Evolutionary conservation across 2,329 filamentous ascomycete species (phyloP).

Genomic region (Byssochlamys sp.): DNA sequence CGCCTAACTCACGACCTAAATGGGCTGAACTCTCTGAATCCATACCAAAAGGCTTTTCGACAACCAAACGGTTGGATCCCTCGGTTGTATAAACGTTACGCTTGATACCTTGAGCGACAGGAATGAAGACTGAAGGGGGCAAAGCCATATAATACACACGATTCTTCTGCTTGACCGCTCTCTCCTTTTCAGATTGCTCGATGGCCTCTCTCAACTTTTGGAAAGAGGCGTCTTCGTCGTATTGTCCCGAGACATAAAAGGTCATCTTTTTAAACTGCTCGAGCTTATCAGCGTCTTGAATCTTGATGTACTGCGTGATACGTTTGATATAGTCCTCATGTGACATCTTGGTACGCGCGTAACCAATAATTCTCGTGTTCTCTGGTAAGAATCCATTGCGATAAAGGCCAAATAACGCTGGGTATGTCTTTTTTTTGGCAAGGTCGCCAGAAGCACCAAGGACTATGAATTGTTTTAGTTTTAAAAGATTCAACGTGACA

Average conservation of each 20-base stretch:
- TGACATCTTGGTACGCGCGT: slow-evolving; percentile 99
- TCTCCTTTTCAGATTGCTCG: slow-evolving; percentile 70
- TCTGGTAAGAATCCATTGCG: slow-evolving; percentile 97
- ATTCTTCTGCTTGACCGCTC: slow-evolving; percentile 74
- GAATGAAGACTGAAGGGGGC: slow-evolving; percentile 93
- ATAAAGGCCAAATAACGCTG: no score
- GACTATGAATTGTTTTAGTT: no score
- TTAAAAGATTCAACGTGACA: no score
- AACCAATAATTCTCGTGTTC: slow-evolving; percentile 92
- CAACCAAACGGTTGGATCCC: slow-evolving; percentile 87
- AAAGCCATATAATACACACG: slow-evolving; percentile 99
- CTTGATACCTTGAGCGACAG: slow-evolving; percentile 94
- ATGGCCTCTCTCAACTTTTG: slow-evolving; percentile 74
- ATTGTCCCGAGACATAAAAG: slow-evolving; percentile 89
- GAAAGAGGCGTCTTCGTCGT: slow-evolving; percentile 95
- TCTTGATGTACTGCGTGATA: slow-evolving; percentile 97
- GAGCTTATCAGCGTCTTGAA: slow-evolving; percentile 88
- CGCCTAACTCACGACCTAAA: slow-evolving; percentile 85
- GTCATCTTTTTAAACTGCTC: slow-evolving; percentile 80
- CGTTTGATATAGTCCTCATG: slow-evolving; percentile 87
- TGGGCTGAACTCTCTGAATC: slow-evolving; percentile 88
- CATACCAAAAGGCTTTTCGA: slow-evolving; percentile 98
- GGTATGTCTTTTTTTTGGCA: no score
- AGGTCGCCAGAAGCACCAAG: no score
- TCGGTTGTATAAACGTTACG: slow-evolving; percentile 88